Evolutionary conservation across 2,329 filamentous ascomycete species (phyloP).

Genomic region (Helicocarpus griseus): DNA sequence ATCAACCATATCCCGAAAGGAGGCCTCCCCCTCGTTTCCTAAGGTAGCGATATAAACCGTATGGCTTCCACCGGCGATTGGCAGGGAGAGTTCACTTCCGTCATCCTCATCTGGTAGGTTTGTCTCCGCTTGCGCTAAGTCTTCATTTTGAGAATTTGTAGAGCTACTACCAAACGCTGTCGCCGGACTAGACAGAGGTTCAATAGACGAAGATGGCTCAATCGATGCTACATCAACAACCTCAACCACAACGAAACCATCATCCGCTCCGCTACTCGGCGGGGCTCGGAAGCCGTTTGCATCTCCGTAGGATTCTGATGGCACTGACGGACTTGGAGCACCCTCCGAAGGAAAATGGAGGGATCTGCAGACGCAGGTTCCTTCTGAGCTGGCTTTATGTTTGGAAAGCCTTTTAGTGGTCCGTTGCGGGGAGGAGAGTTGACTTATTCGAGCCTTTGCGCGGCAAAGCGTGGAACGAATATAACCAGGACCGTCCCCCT

Average conservation of each 20-base stretch:
- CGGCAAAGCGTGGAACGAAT: background rate
- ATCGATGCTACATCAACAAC: no score
- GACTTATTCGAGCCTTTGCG: background rate
- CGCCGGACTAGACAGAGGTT: background rate
- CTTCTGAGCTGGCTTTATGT: background rate
- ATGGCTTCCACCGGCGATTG: background rate
- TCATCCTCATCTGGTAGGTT: background rate
- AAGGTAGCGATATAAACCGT: background rate
- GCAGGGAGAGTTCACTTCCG: background rate
- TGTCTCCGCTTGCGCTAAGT: background rate
- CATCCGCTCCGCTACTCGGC: no score
- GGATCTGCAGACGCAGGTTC: no score
- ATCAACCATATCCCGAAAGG: background rate
- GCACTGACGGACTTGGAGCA: background rate
- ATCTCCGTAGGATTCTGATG: background rate
- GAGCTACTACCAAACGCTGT: no score
- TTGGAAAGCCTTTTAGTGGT: background rate
- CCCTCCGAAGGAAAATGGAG: background rate
- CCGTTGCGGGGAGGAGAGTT: background rate
- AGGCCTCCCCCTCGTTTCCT: background rate
- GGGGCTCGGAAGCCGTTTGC: no score
- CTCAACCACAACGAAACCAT: no score
- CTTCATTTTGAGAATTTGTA: background rate
- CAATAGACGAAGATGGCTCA: background rate
- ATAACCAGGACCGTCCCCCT: background rate